A percentile compares a stretch with the other conserved stretches of the same genome.
Evolutionary conservation across 225 moss, liverwort and hornwort genomes (phyloP).

Genomic region (Pseudoscleropodium purum): DNA sequence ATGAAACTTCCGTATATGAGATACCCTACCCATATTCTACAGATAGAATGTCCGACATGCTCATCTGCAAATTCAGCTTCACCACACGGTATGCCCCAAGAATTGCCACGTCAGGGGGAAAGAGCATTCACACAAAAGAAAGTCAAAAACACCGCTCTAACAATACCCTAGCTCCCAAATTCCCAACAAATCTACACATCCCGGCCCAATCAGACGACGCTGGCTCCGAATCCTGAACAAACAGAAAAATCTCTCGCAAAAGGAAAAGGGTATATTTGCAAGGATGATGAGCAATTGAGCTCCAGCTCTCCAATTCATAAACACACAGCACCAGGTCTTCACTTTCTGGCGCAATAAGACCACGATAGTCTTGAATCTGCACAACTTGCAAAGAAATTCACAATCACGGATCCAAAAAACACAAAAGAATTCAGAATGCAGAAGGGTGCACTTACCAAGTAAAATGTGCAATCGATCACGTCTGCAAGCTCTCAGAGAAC

Average conservation of each 20-base stretch:
- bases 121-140: neutral
- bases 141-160: neutral
- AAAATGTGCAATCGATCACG: neutral
- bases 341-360: neutral
- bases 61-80: neutral
- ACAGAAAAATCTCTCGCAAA: too few relatives aligned
- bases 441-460: neutral
- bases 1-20: neutral
- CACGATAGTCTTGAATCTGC: neutral
- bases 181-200: neutral
- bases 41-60: neutral
- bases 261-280: neutral
- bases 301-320: neutral
- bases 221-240: neutral
- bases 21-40: neutral
- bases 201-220: neutral
- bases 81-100: neutral
- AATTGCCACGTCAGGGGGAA: neutral
- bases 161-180: neutral
- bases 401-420: neutral
- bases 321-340: neutral
- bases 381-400: neutral
- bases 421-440: neutral
- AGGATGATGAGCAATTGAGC: neutral
- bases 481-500: neutral